phyloP scores from a whole-genome alignment of 1,284 basidiomycete genomes.

The Pseudozyma hubeiensis region DNA sequence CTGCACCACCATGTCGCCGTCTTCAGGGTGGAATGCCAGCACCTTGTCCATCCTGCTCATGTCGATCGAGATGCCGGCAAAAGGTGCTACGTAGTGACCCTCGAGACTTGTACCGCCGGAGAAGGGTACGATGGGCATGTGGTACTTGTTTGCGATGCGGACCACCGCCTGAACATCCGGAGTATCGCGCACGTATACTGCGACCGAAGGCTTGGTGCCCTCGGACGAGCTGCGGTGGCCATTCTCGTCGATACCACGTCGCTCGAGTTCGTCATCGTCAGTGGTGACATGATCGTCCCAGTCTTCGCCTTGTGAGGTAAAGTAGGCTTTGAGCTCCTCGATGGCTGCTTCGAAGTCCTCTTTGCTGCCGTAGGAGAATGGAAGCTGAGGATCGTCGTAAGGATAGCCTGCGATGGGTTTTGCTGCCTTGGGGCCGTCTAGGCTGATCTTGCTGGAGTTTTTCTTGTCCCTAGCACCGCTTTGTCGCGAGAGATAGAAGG shows the following conservation, averaged over 20 bases:
- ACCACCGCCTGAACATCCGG: constrained; percentile 56
- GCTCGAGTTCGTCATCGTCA: constrained; percentile 49
- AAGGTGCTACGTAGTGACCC: constrained; percentile 58
- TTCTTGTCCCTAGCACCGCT: background rate
- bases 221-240: constrained; percentile 42
- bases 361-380: constrained; percentile 42
- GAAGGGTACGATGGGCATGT: constrained; percentile 79
- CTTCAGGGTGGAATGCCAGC: constrained; percentile 54
- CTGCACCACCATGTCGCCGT: constrained; percentile 65
- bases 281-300: constrained; percentile 43
- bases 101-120: constrained; percentile 75
- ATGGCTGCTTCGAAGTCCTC: constrained; percentile 45
- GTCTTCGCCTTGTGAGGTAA: constrained; percentile 36
- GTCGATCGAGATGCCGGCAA: constrained; percentile 77
- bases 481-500: constrained; percentile 32
- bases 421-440: constrained; percentile 16
- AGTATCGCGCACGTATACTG: constrained; percentile 48
- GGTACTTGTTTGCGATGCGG: constrained; percentile 74
- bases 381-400: constrained; percentile 32
- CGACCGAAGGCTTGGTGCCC: constrained; percentile 50
- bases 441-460: constrained; percentile 11
- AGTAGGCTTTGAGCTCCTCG: constrained; percentile 51
- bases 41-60: constrained; percentile 86
- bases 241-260: constrained; percentile 45
- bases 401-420: background rate